Base-by-base conservation (phyloP, 2,329 filamentous ascomycete species). In the Xylariaceae sp. region DNA sequence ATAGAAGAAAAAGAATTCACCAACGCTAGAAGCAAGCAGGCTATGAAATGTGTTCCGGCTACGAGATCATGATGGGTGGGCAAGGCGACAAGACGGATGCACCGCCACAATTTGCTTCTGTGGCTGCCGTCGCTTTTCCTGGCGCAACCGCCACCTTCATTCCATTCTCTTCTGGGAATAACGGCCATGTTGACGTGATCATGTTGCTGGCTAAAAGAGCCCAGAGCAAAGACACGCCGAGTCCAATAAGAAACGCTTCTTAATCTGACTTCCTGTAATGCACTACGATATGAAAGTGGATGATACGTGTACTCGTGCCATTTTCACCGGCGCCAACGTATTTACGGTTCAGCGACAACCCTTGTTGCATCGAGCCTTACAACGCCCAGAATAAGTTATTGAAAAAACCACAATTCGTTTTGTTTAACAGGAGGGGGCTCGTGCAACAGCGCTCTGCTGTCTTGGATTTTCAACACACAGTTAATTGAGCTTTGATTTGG, bases 181-280 rank as follows among this genome's bases (percentile, higher is more conserved):
- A 44, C 45, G 39, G 32, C 47, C 32, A 33, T 36, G 49, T 55
- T 57, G 55, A 58, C 60, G 60, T 59, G 55, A 21, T 54, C 57
- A 56, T 6, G 26, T 46, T 62, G 59, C 54, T 62, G 59, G 55
- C 59, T 62, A 56, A 57, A 55, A 33, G 4, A 15, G 41, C 42
- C 32, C 23, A 39, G 39, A n/a, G 9, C 27, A 23, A 53, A 36
- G 45, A 10, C 27, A 29, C 29, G 26, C 27, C 40, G 13, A 46
- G 46, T 18, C 23, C 39, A 23, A 24, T 18, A 20, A 58, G 23
- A 20, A 10, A 32, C 24, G 7, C 32, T 40, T 16, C 41, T 10
- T 23, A 43, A 35, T 39, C 9, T 33, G 13, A 10, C 10, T 10
- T 32, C 18, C 20, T 15, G 2, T 18, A 29, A 11, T 35, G 16